Percentiles rank a stretch among this genome's conserved stretches.
Evolutionary conservation across 805 yeast species (phyloP).

Genomic region (Isabelozyma pseudorhagii): DNA sequence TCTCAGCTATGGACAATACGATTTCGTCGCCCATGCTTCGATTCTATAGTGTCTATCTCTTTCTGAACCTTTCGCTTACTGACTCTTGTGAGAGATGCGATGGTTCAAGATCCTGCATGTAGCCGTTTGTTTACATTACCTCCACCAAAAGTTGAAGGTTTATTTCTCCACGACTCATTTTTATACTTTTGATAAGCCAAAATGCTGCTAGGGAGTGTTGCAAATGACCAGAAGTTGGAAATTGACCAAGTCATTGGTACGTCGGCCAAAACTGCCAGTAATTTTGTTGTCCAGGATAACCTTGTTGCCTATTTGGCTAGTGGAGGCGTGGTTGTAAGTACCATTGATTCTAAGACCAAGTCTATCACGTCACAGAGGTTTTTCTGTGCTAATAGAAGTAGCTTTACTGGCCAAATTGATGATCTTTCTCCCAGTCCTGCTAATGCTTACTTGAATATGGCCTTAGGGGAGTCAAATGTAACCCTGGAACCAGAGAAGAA

Average conservation of each 20-base stretch:
- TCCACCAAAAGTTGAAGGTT: neutral
- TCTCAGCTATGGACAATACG: conserved; percentile 38
- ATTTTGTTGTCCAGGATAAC: conserved; percentile 37
- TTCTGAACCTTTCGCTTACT: neutral
- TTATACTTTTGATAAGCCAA: neutral
- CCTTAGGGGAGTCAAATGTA: conserved; percentile 1
- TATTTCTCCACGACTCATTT: neutral
- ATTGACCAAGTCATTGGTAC: conserved; percentile 37
- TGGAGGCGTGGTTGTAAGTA: conserved; percentile 56
- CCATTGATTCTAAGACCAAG: conserved; percentile 16
- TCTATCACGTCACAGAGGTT: conserved; percentile 39
- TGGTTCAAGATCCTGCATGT: neutral
- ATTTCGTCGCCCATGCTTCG: conserved; percentile 15
- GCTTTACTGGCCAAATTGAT: neutral
- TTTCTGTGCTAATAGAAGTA: conserved; percentile 45
- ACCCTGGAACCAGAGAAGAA: conserved; percentile 7
- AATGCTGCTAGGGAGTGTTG: neutral
- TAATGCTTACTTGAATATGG: conserved; percentile 28
- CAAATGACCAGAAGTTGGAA: neutral
- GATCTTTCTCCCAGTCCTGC: conserved; percentile 11
- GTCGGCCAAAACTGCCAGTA: conserved; percentile 41
- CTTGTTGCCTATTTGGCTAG: conserved; percentile 54
- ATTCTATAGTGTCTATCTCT: neutral
- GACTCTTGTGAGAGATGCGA: neutral
- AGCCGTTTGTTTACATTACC: neutral